phyloP scores from a whole-genome alignment of 2,329 filamentous ascomycete species.

The Dothistroma pini region DNA sequence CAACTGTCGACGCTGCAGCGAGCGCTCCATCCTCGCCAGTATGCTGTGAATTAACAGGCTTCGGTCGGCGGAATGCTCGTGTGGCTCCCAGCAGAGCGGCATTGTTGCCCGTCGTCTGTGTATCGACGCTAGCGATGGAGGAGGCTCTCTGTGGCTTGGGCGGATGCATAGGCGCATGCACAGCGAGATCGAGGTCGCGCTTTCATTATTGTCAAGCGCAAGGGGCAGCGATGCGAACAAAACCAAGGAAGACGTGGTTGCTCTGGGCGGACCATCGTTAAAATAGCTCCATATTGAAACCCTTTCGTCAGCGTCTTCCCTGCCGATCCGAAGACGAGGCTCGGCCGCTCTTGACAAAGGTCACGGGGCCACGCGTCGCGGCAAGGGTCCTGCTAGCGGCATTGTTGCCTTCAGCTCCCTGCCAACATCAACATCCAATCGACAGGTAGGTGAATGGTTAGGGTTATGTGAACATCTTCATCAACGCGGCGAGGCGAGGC shows the following conservation, averaged over 20 bases:
- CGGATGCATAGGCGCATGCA: conserved; percentile 26
- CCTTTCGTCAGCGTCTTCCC: neutral
- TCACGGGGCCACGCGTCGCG: neutral
- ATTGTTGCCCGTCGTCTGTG: conserved; percentile 27
- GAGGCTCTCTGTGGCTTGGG: conserved; percentile 23
- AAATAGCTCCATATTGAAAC: neutral
- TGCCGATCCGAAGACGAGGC: neutral
- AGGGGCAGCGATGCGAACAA: neutral
- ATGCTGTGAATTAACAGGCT: conserved; percentile 8
- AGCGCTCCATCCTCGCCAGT: conserved; percentile 20
- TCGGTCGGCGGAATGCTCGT: conserved; percentile 46
- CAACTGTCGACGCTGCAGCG: conserved; percentile 40
- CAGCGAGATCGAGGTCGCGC: conserved; percentile 36
- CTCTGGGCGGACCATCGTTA: neutral
- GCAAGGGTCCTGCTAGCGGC: neutral
- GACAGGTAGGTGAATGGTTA: neutral
- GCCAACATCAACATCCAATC: neutral
- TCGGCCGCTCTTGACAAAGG: neutral
- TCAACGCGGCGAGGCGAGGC: neutral
- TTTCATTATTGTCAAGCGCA: neutral
- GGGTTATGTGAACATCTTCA: neutral
- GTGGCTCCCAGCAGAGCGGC: conserved; percentile 50
- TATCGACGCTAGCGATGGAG: conserved; percentile 24
- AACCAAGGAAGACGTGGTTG: neutral
- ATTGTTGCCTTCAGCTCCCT: neutral